These are phyloP conservation scores for Hypoxylon sp. DNA, from an alignment of 2,329 filamentous ascomycete genomes.

Conservation along the genomic window DNA sequence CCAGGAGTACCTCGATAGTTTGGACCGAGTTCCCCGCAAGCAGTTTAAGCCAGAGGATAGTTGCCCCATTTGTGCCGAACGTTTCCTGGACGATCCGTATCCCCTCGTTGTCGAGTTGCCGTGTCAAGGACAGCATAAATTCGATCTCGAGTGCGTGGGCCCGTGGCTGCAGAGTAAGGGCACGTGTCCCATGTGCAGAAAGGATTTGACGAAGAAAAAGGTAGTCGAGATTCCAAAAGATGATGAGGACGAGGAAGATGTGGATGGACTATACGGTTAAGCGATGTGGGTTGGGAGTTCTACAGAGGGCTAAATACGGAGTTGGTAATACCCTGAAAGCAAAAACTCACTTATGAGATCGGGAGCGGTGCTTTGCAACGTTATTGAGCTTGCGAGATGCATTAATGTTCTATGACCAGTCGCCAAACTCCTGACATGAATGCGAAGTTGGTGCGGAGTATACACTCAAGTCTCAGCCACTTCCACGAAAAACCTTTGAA, in stretches of 20 bases:
- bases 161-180: constrained; percentile 75
- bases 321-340: constrained; percentile 39
- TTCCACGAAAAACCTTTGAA: neutral
- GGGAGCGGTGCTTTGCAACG: neutral
- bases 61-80: constrained; percentile 74
- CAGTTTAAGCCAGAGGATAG: constrained; percentile 63
- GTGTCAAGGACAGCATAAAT: constrained; percentile 69
- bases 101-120: constrained; percentile 74
- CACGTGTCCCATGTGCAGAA: constrained; percentile 73
- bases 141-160: constrained; percentile 76
- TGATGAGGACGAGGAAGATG: constrained; percentile 65
- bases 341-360: neutral
- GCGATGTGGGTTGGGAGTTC: constrained; percentile 12
- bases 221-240: constrained; percentile 57
- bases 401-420: constrained; percentile 16
- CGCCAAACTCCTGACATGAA: constrained; percentile 22
- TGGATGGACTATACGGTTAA: constrained; percentile 63
- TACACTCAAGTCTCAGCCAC: neutral
- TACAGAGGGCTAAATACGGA: constrained; percentile 15
- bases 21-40: constrained; percentile 70
- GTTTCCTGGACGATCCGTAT: constrained; percentile 72
- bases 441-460: constrained; percentile 14
- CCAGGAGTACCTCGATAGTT: constrained; percentile 70
- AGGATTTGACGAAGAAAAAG: constrained; percentile 69
- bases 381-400: constrained; percentile 17